Percentiles rank a stretch among this genome's conserved stretches.
These are phyloP conservation scores for Chlorella variabilis DNA, from an alignment of 163 green algal species.

Conservation along the genomic window DNA sequence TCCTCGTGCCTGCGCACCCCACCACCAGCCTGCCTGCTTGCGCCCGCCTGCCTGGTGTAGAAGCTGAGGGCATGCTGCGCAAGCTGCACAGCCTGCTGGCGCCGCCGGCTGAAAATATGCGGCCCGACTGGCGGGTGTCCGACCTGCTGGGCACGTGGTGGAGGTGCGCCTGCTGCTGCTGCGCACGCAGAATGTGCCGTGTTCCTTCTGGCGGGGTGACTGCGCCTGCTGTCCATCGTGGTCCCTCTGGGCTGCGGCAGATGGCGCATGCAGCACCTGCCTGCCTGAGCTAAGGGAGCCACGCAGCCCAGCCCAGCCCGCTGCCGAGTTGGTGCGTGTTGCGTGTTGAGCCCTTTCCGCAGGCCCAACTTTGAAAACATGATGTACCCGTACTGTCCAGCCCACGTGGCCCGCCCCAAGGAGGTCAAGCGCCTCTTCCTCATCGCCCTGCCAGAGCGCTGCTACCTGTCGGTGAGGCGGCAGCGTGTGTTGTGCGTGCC, in stretches of 20 bases:
- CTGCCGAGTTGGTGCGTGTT: no score
- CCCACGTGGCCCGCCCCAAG: conserved; percentile 95
- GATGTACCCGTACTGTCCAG: conserved; percentile 96
- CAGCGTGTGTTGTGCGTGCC: background rate
- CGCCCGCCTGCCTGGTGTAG: conserved; percentile 51
- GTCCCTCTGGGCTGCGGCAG: no score
- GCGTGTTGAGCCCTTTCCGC: no score
- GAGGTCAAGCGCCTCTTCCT: conserved; percentile 92
- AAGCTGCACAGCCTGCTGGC: conserved; percentile 89
- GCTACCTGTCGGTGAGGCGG: conserved; percentile 85
- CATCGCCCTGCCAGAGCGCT: conserved; percentile 88
- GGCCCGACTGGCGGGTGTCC: conserved; percentile 65
- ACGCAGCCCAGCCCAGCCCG: no score
- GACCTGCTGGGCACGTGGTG: conserved; percentile 49
- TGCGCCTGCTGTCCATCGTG: no score
- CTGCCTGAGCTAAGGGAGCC: no score
- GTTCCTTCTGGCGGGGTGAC: no score
- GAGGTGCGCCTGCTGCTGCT: background rate
- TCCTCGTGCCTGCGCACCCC: no score
- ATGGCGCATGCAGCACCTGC: no score
- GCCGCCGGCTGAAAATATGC: conserved; percentile 59
- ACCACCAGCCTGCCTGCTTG: no score
- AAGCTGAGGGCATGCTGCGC: conserved; percentile 85
- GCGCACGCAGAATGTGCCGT: no score
- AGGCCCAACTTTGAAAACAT: conserved; percentile 94